A percentile compares a stretch with the other conserved stretches of the same genome.
These are phyloP conservation scores for Canariomyces notabilis DNA, from an alignment of 2,329 filamentous ascomycete species.

Conservation along the genomic window DNA sequence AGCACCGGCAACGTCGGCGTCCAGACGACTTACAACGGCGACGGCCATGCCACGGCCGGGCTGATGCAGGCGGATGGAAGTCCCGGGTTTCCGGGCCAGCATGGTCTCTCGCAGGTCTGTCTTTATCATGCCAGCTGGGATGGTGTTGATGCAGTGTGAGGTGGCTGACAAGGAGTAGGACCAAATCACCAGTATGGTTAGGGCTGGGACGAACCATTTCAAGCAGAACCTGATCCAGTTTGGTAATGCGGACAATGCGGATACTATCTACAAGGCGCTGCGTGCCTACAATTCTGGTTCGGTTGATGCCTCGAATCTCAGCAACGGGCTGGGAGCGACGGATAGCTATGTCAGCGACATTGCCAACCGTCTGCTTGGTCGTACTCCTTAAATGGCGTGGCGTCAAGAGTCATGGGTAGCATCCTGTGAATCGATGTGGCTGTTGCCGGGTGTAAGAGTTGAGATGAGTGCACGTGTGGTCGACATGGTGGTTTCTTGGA, in stretches of 20 bases:
- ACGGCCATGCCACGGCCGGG: conserved; percentile 33
- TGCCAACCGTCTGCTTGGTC: conserved; percentile 34
- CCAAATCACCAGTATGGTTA: conserved; percentile 33
- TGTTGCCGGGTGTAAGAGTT: no score
- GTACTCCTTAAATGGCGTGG: conserved; percentile 30
- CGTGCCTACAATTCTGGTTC: conserved; percentile 38
- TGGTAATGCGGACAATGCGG: conserved; percentile 26
- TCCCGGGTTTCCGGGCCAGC: conserved; percentile 31
- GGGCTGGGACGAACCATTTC: conserved; percentile 26
- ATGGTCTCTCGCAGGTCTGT: conserved; percentile 29
- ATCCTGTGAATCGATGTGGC: no score
- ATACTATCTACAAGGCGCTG: conserved; percentile 36
- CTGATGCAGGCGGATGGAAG: conserved; percentile 37
- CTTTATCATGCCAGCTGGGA: background rate
- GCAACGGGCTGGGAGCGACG: conserved; percentile 33
- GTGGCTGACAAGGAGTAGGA: conserved; percentile 19
- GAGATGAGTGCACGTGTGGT: no score
- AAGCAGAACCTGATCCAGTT: conserved; percentile 26
- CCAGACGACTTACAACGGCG: conserved; percentile 31
- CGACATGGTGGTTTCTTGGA: no score
- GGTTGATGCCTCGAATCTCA: conserved; percentile 33
- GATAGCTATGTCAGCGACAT: conserved; percentile 36
- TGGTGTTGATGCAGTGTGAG: no score
- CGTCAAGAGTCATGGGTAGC: background rate
- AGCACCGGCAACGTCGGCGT: conserved; percentile 36